phyloP scores from a whole-genome alignment of 108 stramenopile genomes.

The Aurantiochytrium sp. region DNA sequence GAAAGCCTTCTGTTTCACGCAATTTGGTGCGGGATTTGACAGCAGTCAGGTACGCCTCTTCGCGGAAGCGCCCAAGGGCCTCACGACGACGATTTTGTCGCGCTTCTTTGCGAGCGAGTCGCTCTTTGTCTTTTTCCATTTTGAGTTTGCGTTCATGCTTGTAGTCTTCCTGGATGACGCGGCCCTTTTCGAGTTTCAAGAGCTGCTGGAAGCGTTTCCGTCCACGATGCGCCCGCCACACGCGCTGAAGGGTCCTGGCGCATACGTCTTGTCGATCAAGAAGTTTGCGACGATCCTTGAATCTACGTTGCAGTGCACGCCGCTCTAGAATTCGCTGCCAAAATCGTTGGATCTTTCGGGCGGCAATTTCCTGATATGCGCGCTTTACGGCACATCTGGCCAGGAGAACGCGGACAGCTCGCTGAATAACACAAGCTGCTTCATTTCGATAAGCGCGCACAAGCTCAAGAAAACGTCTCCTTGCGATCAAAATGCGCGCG shows the following conservation, averaged over 20 bases:
- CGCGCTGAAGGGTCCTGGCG: background rate
- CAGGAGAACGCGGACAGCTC: background rate
- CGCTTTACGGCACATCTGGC: background rate
- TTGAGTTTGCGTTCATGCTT: background rate
- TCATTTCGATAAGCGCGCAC: background rate
- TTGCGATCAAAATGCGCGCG: background rate
- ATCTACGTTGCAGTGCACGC: background rate
- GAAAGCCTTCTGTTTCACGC: background rate
- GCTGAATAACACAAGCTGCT: background rate
- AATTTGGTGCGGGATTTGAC: background rate
- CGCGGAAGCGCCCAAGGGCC: background rate
- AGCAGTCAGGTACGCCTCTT: background rate
- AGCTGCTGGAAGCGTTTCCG: background rate
- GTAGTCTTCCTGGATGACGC: slow-evolving; percentile 10
- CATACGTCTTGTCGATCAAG: background rate
- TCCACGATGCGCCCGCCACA: background rate
- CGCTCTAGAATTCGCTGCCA: background rate
- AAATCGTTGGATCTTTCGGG: background rate
- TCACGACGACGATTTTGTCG: background rate
- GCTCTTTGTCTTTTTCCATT: background rate
- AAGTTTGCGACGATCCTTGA: background rate
- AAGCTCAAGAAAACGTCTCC: background rate
- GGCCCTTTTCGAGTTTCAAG: background rate
- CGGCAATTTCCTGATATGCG: background rate
- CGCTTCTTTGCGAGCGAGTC: background rate